Conservation (phyloP, 2,329 filamentous ascomycete genomes). For the Botrytis pseudocinerea region DNA sequence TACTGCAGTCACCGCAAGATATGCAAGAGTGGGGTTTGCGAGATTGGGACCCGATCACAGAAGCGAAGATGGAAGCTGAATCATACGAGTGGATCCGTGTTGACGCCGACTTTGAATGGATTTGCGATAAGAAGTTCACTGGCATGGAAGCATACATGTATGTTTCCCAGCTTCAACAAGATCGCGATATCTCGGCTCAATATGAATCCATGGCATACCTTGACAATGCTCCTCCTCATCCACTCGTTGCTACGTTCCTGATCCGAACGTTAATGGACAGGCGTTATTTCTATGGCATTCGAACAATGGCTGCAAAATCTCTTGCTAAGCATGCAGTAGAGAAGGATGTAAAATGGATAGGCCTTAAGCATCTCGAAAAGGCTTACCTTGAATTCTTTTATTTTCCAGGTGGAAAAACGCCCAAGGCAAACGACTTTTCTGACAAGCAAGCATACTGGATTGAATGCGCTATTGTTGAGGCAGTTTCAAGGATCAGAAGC, state of each 20-base stretch:
- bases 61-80: slow-evolving; percentile 89
- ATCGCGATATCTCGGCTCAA: slow-evolving; percentile 91
- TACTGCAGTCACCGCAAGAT: slow-evolving; percentile 80
- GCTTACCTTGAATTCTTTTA: slow-evolving; percentile 89
- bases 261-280: slow-evolving; percentile 86
- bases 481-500: slow-evolving; percentile 70
- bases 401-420: slow-evolving; percentile 73
- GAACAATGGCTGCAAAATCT: slow-evolving; percentile 77
- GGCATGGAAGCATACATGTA: slow-evolving; percentile 97
- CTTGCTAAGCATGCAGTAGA: slow-evolving; percentile 71
- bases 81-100: slow-evolving; percentile 99
- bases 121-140: slow-evolving; percentile 75
- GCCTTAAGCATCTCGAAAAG: slow-evolving; percentile 79
- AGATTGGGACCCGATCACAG: slow-evolving; percentile 88
- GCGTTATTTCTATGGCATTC: slow-evolving; percentile 91
- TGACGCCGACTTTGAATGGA: slow-evolving; percentile 98
- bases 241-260: slow-evolving; percentile 84
- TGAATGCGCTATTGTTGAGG: slow-evolving; percentile 78
- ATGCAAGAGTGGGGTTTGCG: slow-evolving; percentile 78
- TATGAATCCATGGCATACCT: slow-evolving; percentile 77
- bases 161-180: slow-evolving; percentile 93
- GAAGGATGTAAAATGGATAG: slow-evolving; percentile 71
- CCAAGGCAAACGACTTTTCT: slow-evolving; percentile 85
- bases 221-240: slow-evolving; percentile 64
- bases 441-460: slow-evolving; percentile 84